phyloP scores from a whole-genome alignment of 1,284 basidiomycete genomes.

The Cutaneotrichosporon mucoides region DNA sequence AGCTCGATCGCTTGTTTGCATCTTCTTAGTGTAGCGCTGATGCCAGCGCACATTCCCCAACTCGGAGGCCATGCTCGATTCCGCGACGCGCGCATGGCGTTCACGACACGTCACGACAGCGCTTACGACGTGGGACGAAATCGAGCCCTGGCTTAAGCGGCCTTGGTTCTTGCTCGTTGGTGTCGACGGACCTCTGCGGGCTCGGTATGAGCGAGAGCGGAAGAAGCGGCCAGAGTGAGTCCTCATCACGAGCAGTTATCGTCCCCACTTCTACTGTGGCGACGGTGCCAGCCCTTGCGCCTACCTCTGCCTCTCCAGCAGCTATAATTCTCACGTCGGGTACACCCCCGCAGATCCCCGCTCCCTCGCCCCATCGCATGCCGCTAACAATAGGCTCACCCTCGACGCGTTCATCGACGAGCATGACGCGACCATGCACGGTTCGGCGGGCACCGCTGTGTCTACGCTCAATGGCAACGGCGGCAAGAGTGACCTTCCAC shows the following conservation, averaged over 20 bases:
- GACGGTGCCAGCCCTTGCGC: no score
- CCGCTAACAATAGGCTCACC: slow-evolving; percentile 40
- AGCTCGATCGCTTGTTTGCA: no score
- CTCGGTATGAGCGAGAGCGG: slow-evolving; percentile 45
- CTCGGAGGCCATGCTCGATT: slow-evolving; percentile 61
- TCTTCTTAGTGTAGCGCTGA: background rate
- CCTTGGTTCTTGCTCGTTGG: slow-evolving; percentile 85
- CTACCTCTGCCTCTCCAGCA: no score
- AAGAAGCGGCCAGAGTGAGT: slow-evolving; percentile 2
- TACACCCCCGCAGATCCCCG: no score
- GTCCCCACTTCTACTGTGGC: no score
- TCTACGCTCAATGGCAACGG: slow-evolving; percentile 7
- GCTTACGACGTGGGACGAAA: slow-evolving; percentile 55
- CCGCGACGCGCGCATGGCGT: slow-evolving; percentile 79
- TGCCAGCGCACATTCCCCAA: slow-evolving; percentile 52
- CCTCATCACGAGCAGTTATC: no score
- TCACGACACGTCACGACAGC: slow-evolving; percentile 75
- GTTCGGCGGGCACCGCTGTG: slow-evolving; percentile 7
- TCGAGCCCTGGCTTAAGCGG: slow-evolving; percentile 72
- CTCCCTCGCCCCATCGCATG: no score
- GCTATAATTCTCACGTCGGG: no score
- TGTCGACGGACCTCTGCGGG: slow-evolving; percentile 76
- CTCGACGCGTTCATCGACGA: slow-evolving; percentile 65
- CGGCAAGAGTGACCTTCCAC: slow-evolving; percentile 38
- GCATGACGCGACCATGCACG: slow-evolving; percentile 57